phyloP scores from a whole-genome alignment of 768 basidiomycete genomes.

The Tephrocybe sp. region DNA sequence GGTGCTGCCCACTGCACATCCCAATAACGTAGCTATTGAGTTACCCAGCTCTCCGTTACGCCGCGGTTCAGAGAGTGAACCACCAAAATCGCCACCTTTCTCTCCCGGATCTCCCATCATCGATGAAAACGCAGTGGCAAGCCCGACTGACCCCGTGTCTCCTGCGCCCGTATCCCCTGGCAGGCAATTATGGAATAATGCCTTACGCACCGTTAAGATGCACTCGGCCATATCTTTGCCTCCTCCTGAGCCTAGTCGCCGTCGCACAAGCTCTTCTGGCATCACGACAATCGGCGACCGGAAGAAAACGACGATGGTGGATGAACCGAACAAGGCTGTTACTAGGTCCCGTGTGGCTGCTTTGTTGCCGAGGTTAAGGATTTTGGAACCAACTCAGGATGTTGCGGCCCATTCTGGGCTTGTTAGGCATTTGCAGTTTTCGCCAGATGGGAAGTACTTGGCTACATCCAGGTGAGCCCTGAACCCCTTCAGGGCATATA shows the following conservation, averaged over 20 bases:
- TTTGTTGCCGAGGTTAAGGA: constrained; percentile 54
- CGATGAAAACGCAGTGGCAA: constrained; percentile 16
- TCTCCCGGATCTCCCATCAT: constrained; percentile 17
- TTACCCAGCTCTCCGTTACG: constrained; percentile 8
- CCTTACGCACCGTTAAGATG: constrained; percentile 41
- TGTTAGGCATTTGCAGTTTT: constrained; percentile 73
- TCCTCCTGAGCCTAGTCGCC: constrained; percentile 25
- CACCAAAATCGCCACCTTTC: constrained; percentile 12
- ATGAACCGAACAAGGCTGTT: constrained; percentile 34
- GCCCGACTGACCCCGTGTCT: neutral
- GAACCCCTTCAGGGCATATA: neutral
- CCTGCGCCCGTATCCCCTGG: constrained; percentile 27
- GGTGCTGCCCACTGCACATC: constrained; percentile 22
- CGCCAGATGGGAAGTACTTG: constrained; percentile 69
- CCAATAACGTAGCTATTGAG: constrained; percentile 10
- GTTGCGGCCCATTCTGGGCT: constrained; percentile 64
- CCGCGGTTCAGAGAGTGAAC: constrained; percentile 23
- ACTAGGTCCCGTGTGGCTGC: constrained; percentile 52
- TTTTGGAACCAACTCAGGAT: constrained; percentile 55
- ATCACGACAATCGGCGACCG: constrained; percentile 22
- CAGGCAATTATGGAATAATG: constrained; percentile 43
- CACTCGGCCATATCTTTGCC: constrained; percentile 27
- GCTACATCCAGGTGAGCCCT: constrained; percentile 64
- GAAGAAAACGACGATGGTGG: constrained; percentile 23
- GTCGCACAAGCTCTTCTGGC: constrained; percentile 34